Base-by-base conservation (phyloP, 495 filamentous ascomycete species). In the Pseudoneurospora amorphoporcata region DNA sequence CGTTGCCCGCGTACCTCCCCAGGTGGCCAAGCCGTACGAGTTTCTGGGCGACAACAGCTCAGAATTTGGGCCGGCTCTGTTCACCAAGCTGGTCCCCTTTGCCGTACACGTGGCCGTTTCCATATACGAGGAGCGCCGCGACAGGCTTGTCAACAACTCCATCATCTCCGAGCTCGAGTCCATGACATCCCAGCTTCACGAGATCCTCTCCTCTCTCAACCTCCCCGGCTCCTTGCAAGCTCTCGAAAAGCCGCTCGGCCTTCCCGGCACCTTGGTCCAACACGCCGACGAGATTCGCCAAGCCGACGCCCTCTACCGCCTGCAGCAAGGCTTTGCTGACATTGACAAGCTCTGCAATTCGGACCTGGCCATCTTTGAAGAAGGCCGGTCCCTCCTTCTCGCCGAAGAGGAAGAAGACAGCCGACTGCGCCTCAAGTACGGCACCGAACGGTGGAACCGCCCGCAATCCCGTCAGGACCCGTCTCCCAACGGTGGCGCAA, bases 271-370 rank as follows among this genome's bases (percentile, higher is more conserved):
- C 0, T 81, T 99, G 4, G 87, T 92, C 9, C 90, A 94, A 12
- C 95, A 98, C 77, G 95, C 95, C 9, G 96, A 99, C 76, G 95
- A 98, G 77, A 90, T 99, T 69, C 87, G 92, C n/a, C 95, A 98
- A 78, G 92, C 94, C 75, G 93, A 96, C 77, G 95, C 95, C 0
- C 80, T 95, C 23, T 87, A 90, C 73, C 85, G 90, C 19, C 80
- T 99, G 4, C 87, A 90, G 68, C 87, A 88, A 37, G 91, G 92
- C 17, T 91, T 98, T 53, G 89, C 91, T 8, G 94, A 98, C 76
- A 96, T 92, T 7, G 89, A 92, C 43, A 97, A 92, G 79, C 85
- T 98, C 42, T 95, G 94, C 78, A 81, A 85, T 1, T 92, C 90
- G 73, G 92, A 97, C 77, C 79, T 85, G 70, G 86, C 88, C 0